These are phyloP conservation scores for Cyclocybe aegerita DNA, from an alignment of 768 basidiomycete species.

Conservation along the genomic window DNA sequence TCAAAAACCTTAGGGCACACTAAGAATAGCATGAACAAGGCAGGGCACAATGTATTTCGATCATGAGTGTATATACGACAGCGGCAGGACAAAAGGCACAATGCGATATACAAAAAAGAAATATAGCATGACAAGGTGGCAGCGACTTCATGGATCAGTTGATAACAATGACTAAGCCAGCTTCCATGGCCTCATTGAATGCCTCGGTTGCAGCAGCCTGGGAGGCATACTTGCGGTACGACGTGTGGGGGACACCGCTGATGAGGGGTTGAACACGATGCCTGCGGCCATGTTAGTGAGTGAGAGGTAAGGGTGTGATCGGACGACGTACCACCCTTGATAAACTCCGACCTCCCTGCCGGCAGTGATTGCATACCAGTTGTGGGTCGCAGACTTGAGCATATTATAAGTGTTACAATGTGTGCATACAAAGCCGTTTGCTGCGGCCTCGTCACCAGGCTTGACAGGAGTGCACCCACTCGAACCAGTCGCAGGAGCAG, in stretches of 20 bases:
- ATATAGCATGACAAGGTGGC: not conserved
- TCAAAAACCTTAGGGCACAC: not conserved
- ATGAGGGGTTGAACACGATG: constrained; percentile 4
- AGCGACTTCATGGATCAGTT: not conserved
- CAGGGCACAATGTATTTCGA: not conserved
- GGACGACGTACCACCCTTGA: constrained; percentile 3
- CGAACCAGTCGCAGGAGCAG: too few species aligned
- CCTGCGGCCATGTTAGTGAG: constrained; percentile 1
- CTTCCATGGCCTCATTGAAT: constrained; percentile 1
- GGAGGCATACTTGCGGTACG: constrained; percentile 6
- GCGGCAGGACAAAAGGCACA: not conserved
- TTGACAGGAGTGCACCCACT: too few species aligned
- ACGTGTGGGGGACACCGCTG: constrained; percentile 1
- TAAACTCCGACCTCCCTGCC: constrained; percentile 9
- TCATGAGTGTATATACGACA: not conserved
- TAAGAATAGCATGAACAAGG: not conserved
- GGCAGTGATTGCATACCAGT: constrained; percentile 6
- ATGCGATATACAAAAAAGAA: not conserved
- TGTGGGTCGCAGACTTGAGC: not conserved
- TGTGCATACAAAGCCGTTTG: constrained; percentile 2
- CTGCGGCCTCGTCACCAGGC: not conserved
- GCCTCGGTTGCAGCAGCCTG: constrained; percentile 5
- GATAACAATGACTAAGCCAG: constrained; percentile 1
- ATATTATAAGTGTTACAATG: constrained; percentile 7
- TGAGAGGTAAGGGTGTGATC: not conserved